Evolutionary conservation across 208 protist genomes (phyloP), one percentile per base, ranked within the genome.

Genomic region (Wallacemonas sp.): DNA sequence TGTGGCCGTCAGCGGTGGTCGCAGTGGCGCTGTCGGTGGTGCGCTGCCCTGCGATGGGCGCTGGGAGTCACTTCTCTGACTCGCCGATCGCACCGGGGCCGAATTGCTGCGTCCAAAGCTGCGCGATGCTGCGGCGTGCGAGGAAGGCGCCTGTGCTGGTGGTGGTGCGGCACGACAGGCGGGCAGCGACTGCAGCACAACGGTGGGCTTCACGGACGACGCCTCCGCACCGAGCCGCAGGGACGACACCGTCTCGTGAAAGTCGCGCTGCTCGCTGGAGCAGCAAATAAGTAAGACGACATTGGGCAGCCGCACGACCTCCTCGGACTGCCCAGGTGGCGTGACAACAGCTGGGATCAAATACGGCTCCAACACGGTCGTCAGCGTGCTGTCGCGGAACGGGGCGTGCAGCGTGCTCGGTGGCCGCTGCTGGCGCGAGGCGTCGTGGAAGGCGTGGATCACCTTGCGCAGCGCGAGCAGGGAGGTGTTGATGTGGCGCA

Each of bases 381-480:
- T 93, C 21, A 93, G 61, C 17, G 70, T 69, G 52, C 77, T 89
- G 61, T 93, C 87, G 52, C 82, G 78, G 70, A 93, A 90, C 1
- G 87, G 87, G 5, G 78, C 76, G 61, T 82, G 81, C 11, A 72
- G 2, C 4, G 43, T 49, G 57, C 0, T 58, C 49, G 29, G 75
- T 47, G 39, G 4, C 21, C 55, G 26, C 1, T 44, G 49, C 48
- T 71, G 57, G 0, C 41, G 26, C 16, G 61, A 73, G 33, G 55
- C 34, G 11, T 46, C 29, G 34, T 78, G 65, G 26, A 91, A 72
- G 12, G 69, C 74, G 38, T 87, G 86, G 5, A 95, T 75, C 6
- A 95, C 89, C 47, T 91, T 87, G 5, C 84, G 85, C 39, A 95
- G 74, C 9, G 86, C 86, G 26, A 95, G 76, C 54, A 95, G 70